Evolutionary conservation across 441 rosid species (phyloP).

Genomic region (Erodium trifolium): DNA sequence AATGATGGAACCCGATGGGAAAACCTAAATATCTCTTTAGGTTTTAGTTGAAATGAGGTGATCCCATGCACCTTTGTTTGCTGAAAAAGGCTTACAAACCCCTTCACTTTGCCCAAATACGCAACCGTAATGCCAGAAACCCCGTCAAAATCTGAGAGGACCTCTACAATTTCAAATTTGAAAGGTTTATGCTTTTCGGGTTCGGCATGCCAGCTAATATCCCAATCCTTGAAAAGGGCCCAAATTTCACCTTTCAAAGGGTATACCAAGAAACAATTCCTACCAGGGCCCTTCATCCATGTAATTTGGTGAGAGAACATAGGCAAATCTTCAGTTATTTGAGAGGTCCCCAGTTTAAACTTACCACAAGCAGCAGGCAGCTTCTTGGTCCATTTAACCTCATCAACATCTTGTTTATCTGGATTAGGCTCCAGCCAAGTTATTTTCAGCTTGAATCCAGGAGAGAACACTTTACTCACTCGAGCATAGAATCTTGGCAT

Average conservation of each 20-base stretch:
- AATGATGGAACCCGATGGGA: conserved; percentile 48
- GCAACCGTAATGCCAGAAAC: conserved; percentile 27
- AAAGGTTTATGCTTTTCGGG: conserved; percentile 26
- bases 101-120: conserved; percentile 33
- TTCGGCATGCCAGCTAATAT: conserved; percentile 28
- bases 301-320: conserved; percentile 37
- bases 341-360: conserved; percentile 19
- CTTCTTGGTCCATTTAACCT: conserved; percentile 24
- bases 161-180: conserved; percentile 33
- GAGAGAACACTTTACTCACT: conserved; percentile 34
- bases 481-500: conserved; percentile 60
- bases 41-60: conserved; percentile 27
- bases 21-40: conserved; percentile 40
- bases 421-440: conserved; percentile 43
- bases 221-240: conserved; percentile 40
- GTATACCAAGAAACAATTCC: conserved; percentile 21
- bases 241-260: conserved; percentile 41
- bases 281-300: conserved; percentile 15
- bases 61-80: conserved; percentile 23
- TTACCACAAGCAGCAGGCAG: conserved; percentile 51
- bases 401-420: conserved; percentile 22
- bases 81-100: conserved; percentile 37
- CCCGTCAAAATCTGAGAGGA: conserved; percentile 27
- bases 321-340: conserved; percentile 20
- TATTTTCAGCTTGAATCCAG: conserved; percentile 35